These are phyloP conservation scores for Flaveria bidentis DNA, from an alignment of 129 eudicot species.

Conservation along the genomic window DNA sequence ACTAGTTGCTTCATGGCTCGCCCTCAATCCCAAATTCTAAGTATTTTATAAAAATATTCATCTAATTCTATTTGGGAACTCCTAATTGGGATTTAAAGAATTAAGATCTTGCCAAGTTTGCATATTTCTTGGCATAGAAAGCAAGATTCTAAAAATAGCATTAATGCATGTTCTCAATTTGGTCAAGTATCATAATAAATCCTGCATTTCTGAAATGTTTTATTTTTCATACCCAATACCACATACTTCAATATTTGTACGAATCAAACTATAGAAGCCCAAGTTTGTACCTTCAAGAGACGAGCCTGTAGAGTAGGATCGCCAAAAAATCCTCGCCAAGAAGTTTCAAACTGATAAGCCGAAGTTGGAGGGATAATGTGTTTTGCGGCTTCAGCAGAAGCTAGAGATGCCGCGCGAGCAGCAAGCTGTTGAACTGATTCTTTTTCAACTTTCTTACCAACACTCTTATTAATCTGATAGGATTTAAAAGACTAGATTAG, in stretches of 20 bases:
- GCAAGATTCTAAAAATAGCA: neutral
- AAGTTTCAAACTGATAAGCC: constrained; percentile 88
- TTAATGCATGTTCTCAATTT: neutral
- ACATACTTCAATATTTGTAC: neutral
- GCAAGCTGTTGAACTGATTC: constrained; percentile 89
- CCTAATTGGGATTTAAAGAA: neutral
- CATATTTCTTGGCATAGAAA: neutral
- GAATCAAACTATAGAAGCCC: neutral
- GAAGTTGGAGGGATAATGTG: constrained; percentile 74
- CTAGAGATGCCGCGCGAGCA: constrained; percentile 86
- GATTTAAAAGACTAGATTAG: neutral
- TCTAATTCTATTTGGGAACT: neutral
- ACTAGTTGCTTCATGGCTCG: too few relatives aligned
- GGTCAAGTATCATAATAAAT: neutral
- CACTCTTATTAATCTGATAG: constrained; percentile 48
- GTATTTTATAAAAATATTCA: neutral
- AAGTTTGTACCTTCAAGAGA: constrained; percentile 60
- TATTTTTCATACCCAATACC: neutral
- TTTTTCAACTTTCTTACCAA: constrained; percentile 54
- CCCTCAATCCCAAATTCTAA: too few relatives aligned
- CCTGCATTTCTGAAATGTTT: neutral
- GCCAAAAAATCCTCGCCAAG: constrained; percentile 91
- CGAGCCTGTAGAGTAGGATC: constrained; percentile 70
- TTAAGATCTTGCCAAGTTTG: neutral
- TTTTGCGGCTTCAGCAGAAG: constrained; percentile 79